Evolutionary conservation across 192 early-diverging fungal genomes (phyloP).

Genomic region (Backusella psychrophila): DNA sequence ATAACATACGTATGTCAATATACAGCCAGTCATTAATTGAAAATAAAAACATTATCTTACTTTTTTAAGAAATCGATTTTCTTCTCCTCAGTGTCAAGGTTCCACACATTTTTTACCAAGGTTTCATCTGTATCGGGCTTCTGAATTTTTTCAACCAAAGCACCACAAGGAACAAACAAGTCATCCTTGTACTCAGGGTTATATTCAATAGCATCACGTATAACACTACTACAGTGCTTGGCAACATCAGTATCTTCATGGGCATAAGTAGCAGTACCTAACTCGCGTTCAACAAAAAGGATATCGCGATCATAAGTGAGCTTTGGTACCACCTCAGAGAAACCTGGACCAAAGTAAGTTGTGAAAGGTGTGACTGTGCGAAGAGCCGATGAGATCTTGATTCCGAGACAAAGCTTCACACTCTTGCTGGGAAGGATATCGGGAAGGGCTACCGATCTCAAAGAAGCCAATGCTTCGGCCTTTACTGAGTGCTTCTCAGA

Average conservation of each 20-base stretch:
- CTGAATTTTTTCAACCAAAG: constrained; percentile 47
- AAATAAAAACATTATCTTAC: constrained; percentile 9
- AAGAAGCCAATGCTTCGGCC: constrained; percentile 55
- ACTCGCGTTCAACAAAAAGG: constrained; percentile 52
- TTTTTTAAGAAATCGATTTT: constrained; percentile 43
- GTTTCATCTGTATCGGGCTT: constrained; percentile 33
- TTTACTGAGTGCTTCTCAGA: constrained; percentile 31
- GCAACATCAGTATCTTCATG: constrained; percentile 56
- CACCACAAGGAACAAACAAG: constrained; percentile 53
- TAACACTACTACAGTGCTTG: constrained; percentile 59
- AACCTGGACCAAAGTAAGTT: constrained; percentile 53
- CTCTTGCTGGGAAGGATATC: constrained; percentile 32
- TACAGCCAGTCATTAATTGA: background rate
- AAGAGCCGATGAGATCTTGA: constrained; percentile 62
- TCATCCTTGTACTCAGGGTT: constrained; percentile 35
- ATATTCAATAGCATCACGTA: constrained; percentile 51
- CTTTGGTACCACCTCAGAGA: constrained; percentile 49
- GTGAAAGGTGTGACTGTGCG: constrained; percentile 68
- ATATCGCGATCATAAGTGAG: constrained; percentile 35
- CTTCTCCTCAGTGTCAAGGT: constrained; percentile 41
- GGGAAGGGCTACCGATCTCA: constrained; percentile 53
- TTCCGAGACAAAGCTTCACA: constrained; percentile 60
- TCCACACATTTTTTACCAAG: constrained; percentile 45
- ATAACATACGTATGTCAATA: background rate
- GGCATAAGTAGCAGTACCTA: constrained; percentile 47